Evolutionary conservation across 1,284 basidiomycete species (phyloP), one percentile per base, ranked within the genome.

Genomic region (Cutaneotrichosporon dermatis): DNA sequence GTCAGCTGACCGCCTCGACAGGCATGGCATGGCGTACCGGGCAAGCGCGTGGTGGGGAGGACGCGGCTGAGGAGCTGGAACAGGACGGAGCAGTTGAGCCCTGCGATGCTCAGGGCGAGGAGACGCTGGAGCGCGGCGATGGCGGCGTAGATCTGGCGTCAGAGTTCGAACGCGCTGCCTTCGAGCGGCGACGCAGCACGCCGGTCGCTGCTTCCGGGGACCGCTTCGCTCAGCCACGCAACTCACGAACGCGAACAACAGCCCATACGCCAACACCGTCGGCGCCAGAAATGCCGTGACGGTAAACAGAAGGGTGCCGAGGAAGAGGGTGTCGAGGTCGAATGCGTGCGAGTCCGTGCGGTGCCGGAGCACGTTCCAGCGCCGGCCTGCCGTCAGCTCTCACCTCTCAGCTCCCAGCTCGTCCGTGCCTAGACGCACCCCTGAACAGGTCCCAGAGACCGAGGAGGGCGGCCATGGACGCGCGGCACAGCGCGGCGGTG

Each of bases 291-390:
- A 97, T 0, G 88, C 86, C 4, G 92, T 83, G 13, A 97, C 82
- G 0, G 93, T 97, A 79, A 99, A 98, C 33, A 99, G 81, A 46
- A 99, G 88, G 0, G 95, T 95, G 12, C 95, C 95, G 36, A 99
- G 86, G 36, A 98, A 82, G 10, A 98, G 83, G 74, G 97, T 93
- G 74, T 99, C 95, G 34, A 95, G 82, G 63, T 95, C 90, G 72
- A 97, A 97, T 64, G 88, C 85, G 83, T 89, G 92, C 8, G 88
- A 85, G 73, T 99, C 94, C 6, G 87, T 86, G 36, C 94, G 85
- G 35, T 74, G 65, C 50, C 92, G 83, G 35, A 97, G 80, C 34
- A 88, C 83, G 71, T 96, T 96, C 74, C 85, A 88, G 55, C 91
- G 83, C 76, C 90, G 95, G 1, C 93, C 92, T 92, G 64, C 4